Conservation (phyloP, 176 grass and related monocot genomes). For the Areca catechu region DNA sequence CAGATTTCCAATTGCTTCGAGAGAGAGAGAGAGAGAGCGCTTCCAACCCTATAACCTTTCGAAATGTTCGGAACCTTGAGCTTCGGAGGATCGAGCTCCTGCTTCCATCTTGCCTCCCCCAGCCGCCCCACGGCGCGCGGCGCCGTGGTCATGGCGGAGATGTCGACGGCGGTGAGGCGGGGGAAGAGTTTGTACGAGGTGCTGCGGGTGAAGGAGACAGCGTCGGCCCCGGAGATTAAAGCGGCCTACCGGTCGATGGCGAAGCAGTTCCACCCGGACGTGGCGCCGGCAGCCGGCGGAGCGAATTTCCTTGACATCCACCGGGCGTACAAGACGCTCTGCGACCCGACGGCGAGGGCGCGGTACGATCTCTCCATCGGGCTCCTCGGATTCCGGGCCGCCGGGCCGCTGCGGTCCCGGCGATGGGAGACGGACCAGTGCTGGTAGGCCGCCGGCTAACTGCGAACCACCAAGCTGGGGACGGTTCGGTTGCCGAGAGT, state of each 20-base stretch:
- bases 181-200: conserved; percentile 39
- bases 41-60: neutral
- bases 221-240: conserved; percentile 51
- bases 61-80: conserved; percentile 11
- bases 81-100: neutral
- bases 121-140: neutral
- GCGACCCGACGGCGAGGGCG: conserved; percentile 36
- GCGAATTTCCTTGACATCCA: conserved; percentile 49
- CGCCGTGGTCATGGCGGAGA: neutral
- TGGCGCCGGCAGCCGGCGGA: neutral
- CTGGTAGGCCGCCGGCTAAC: conserved; percentile 23
- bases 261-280: conserved; percentile 59
- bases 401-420: conserved; percentile 11
- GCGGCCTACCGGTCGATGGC: conserved; percentile 55
- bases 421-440: conserved; percentile 64
- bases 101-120: neutral
- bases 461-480: too few species aligned
- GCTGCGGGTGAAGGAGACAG: conserved; percentile 40
- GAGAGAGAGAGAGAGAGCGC: too few species aligned
- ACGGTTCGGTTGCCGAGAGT: too few species aligned
- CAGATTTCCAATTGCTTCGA: neutral
- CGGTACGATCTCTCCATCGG: conserved; percentile 43
- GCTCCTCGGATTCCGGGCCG: neutral
- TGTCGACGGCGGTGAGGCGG: neutral
- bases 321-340: conserved; percentile 54